phyloP scores from a whole-genome alignment of 768 basidiomycete species.

The Sistotremastrum niveocremeum region DNA sequence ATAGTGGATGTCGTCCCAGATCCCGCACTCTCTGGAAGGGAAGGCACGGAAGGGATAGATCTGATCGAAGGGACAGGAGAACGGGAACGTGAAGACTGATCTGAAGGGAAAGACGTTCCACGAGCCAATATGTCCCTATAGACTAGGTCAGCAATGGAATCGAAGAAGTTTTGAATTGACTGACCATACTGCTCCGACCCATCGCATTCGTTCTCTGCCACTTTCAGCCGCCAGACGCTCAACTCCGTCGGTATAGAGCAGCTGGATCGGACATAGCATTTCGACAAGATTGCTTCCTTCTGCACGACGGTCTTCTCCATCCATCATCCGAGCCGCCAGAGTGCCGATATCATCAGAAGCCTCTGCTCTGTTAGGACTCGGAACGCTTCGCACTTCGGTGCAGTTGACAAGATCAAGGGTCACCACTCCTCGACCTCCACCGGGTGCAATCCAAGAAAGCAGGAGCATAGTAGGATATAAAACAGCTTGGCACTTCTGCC shows the following conservation, averaged over 20 bases:
- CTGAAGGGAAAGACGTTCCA: conserved; percentile 37
- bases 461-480: conserved; percentile 75
- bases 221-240: conserved; percentile 86
- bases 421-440: conserved; percentile 73
- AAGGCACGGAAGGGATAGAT: conserved; percentile 47
- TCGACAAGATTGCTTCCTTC: conserved; percentile 41
- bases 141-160: neutral
- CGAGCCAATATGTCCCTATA: conserved; percentile 69
- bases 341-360: conserved; percentile 82
- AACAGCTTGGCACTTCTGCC: conserved; percentile 73
- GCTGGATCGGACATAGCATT: conserved; percentile 77
- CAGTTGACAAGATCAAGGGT: conserved; percentile 81
- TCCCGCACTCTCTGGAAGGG: conserved; percentile 15
- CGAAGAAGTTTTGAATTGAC: conserved; percentile 13
- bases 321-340: conserved; percentile 56
- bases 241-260: conserved; percentile 81
- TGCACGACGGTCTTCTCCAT: conserved; percentile 23
- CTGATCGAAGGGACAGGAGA: conserved; percentile 49
- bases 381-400: conserved; percentile 70
- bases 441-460: conserved; percentile 76
- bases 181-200: conserved; percentile 86
- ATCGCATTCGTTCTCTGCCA: conserved; percentile 70
- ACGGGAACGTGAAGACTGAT: conserved; percentile 31
- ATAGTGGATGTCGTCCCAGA: conserved; percentile 58
- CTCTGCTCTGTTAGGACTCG: conserved; percentile 66